These are phyloP conservation scores for Macadamia integrifolia DNA, from an alignment of 164 flowering plant genomes.

Conservation along the genomic window DNA sequence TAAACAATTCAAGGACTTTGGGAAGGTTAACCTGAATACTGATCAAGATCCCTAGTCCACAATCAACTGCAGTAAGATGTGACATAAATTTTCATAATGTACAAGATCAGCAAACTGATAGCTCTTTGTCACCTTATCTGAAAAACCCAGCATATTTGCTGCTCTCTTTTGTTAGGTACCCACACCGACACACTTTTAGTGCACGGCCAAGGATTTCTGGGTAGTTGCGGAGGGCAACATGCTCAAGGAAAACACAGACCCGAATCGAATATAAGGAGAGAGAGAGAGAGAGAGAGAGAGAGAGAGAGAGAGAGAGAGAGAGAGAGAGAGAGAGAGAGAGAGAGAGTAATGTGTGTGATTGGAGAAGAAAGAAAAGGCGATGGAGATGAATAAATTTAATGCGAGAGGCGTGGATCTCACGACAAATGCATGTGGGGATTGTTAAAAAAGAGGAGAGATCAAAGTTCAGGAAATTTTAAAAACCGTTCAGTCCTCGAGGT, in stretches of 20 bases:
- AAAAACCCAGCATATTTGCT: neutral
- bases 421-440: conserved; percentile 5
- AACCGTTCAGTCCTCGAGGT: neutral
- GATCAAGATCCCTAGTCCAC: too few relatives aligned
- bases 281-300: too few relatives aligned
- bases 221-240: neutral
- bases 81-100: too few relatives aligned
- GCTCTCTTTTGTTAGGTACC: neutral
- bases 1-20: neutral
- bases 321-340: neutral
- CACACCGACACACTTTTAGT: neutral
- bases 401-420: conserved; percentile 7
- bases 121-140: neutral
- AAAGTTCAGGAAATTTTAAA: neutral
- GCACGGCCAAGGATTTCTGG: neutral
- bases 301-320: too few relatives aligned
- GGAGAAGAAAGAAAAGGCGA: conserved; percentile 1
- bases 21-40: neutral
- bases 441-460: neutral
- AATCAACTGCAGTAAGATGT: too few relatives aligned
- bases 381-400: neutral
- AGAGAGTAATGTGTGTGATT: neutral
- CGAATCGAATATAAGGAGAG: neutral
- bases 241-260: too few relatives aligned
- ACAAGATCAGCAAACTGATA: neutral